Base-by-base conservation (phyloP, 306 rosid species). In the Carpinus fangiana region DNA sequence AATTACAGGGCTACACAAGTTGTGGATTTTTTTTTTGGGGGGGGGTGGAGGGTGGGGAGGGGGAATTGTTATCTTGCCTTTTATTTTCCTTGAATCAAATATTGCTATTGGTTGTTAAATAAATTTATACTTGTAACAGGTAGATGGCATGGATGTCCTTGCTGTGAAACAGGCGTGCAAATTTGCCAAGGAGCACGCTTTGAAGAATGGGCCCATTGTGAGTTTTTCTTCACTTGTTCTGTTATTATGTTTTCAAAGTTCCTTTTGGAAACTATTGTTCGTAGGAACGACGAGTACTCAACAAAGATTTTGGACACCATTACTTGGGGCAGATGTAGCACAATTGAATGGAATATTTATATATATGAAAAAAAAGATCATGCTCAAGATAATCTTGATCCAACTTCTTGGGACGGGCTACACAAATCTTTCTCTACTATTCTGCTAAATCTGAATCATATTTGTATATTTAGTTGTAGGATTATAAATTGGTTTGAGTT, bases 101-200 rank as follows among this genome's bases (percentile, higher is more conserved):
- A 0, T 55, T 7, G 31, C 17, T 53, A 56, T 60, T 79, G 52
- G 41, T 36, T 52, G 78, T 38, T 36, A 78, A 36, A 23, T 47
- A 26, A 50, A 36, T 82, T 76, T 72, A 21, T 78, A 45, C 51
- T 66, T 76, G 76, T 74, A 79, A 75, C 87, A 96, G 99, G 96
- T 96, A 38, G 98, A 96, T 81, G 99, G 99, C 65, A 96, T 96
- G 99, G 99, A 96, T 82, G 98, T 85, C 75, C 85, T 96, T 79
- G 99, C 98, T 38, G 98, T 96, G 73, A 96, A 96, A 80, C 98
- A 93, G 78, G 97, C 96, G 74, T 93, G 97, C 93, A 91, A 81
- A 75, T 96, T 91, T 67, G 98, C 94, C 12, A 96, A 96, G 87
- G 99, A 93, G 76, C 88, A 96, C 86, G 98, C 91, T 79, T 87